phyloP scores from a whole-genome alignment of 306 rosid genomes.

The Vigna reflexopilosa region DNA sequence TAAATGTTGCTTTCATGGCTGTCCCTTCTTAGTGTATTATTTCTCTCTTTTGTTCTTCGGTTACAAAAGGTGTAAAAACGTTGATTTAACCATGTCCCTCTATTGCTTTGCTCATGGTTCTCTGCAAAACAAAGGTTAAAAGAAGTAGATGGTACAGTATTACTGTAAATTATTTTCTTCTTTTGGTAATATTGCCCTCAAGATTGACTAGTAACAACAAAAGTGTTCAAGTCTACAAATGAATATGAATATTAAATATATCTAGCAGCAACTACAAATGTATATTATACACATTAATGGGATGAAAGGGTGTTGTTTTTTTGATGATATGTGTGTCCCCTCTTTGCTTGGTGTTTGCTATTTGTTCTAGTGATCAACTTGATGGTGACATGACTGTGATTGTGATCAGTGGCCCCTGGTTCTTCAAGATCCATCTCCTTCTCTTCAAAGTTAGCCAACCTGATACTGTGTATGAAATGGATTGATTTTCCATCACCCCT shows the following conservation, averaged over 20 bases:
- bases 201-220: neutral
- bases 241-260: no score
- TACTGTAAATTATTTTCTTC: neutral
- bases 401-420: neutral
- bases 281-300: neutral
- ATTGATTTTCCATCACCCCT: neutral
- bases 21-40: constrained; percentile 51
- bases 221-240: neutral
- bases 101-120: constrained; percentile 9
- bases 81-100: constrained; percentile 33
- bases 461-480: constrained; percentile 19
- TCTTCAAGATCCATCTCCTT: neutral
- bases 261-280: neutral
- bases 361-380: neutral
- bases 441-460: constrained; percentile 5
- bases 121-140: neutral
- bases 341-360: constrained; percentile 13
- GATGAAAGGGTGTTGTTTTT: constrained; percentile 8
- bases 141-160: neutral
- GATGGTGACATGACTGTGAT: neutral
- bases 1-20: constrained; percentile 62
- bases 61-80: constrained; percentile 49
- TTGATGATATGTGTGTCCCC: constrained; percentile 9
- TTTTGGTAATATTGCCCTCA: constrained; percentile 1
- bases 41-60: constrained; percentile 47